Evolutionary conservation across 148 eudicot species (phyloP).

Genomic region (Hydrangea macrophylla): DNA sequence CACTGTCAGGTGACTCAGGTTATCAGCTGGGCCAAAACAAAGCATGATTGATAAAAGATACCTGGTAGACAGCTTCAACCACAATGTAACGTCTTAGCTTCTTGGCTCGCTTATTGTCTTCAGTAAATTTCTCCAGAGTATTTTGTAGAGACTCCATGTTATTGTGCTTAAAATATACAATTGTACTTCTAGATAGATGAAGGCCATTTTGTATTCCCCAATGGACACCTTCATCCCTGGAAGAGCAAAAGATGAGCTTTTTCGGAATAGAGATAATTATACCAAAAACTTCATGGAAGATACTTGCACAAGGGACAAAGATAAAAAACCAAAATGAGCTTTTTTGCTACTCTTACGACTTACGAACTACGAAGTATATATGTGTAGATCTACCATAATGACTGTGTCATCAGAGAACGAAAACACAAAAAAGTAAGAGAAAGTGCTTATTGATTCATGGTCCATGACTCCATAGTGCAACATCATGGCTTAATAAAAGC

Average conservation of each 20-base stretch:
- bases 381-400: too few species aligned
- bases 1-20: neutral
- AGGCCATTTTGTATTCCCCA: conserved; percentile 99
- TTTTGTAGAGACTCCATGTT: conserved; percentile 68
- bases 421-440: neutral
- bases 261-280: neutral
- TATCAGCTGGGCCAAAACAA: neutral
- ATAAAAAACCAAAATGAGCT: too few species aligned
- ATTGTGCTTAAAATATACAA: conserved; percentile 88
- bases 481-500: too few species aligned
- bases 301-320: too few species aligned
- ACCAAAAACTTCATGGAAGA: too few species aligned
- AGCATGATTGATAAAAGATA: conserved; percentile 22
- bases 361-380: too few species aligned
- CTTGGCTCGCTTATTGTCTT: conserved; percentile 68
- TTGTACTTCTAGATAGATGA: conserved; percentile 90
- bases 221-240: conserved; percentile 96
- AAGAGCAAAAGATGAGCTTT: neutral
- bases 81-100: conserved; percentile 91
- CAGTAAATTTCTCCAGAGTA: conserved; percentile 67
- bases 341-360: too few species aligned
- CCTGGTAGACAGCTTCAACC: conserved; percentile 94
- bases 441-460: neutral
- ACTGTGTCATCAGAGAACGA: neutral
- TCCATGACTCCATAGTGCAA: too few species aligned